Evolutionary conservation across 495 filamentous ascomycete genomes (phyloP).

Genomic region (Geopyxis carbonaria): DNA sequence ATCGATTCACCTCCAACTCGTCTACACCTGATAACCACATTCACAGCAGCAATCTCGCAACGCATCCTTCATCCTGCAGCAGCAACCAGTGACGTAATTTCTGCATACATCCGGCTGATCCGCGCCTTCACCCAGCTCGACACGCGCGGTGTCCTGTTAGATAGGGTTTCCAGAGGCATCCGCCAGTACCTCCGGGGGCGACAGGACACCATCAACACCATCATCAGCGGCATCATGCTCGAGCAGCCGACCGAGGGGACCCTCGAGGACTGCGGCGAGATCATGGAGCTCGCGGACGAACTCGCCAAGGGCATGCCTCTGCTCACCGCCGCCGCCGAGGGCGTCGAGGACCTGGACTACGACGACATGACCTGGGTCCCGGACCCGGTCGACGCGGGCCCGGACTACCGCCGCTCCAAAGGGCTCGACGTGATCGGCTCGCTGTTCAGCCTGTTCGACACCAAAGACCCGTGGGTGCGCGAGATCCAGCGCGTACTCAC

Average conservation of each 20-base stretch:
- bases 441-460: constrained; percentile 70
- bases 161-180: constrained; percentile 66
- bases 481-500: constrained; percentile 77
- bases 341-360: constrained; percentile 55
- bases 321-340: constrained; percentile 11
- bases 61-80: constrained; percentile 74
- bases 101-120: constrained; percentile 83
- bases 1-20: constrained; percentile 38
- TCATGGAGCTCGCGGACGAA: constrained; percentile 60
- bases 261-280: constrained; percentile 30
- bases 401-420: constrained; percentile 79
- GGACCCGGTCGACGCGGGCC: constrained; percentile 79
- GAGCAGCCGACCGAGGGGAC: constrained; percentile 31
- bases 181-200: constrained; percentile 77
- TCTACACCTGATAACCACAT: constrained; percentile 50
- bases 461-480: constrained; percentile 76
- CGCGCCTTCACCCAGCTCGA: constrained; percentile 78
- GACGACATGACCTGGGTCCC: constrained; percentile 84
- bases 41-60: constrained; percentile 47
- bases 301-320: constrained; percentile 39
- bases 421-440: constrained; percentile 82
- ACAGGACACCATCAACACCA: constrained; percentile 78
- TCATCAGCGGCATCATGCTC: constrained; percentile 70
- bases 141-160: constrained; percentile 75
- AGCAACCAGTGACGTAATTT: constrained; percentile 75